Percentiles rank a stretch among this genome's conserved stretches.
Evolutionary conservation across 768 basidiomycete species (phyloP).

Genomic region (Suillus decipiens): DNA sequence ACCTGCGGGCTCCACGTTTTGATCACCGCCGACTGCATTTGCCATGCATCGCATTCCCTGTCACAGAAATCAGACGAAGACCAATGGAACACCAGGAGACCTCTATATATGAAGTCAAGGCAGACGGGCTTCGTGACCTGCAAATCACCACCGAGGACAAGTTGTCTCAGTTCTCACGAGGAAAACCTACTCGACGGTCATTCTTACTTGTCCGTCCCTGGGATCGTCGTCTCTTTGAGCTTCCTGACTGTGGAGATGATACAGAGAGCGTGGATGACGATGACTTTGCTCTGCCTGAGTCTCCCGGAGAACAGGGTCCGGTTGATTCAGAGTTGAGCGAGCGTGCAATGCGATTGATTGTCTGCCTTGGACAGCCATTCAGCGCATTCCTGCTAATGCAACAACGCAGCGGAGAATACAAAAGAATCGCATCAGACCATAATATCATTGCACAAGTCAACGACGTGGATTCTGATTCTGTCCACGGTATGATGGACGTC

Average conservation of each 20-base stretch:
- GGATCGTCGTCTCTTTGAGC: background rate
- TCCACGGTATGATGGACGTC: too few relatives aligned
- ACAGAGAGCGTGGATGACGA: too few relatives aligned
- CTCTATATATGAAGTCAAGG: background rate
- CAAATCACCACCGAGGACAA: background rate
- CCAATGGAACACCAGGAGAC: background rate
- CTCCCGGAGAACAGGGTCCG: background rate
- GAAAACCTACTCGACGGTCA: background rate
- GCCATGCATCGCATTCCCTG: background rate
- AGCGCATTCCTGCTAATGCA: background rate
- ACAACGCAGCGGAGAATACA: background rate
- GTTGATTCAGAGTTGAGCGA: background rate
- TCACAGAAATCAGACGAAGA: background rate
- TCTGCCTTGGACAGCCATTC: background rate
- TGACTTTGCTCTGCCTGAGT: too few relatives aligned
- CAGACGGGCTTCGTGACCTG: background rate
- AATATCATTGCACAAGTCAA: background rate
- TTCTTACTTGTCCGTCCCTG: background rate
- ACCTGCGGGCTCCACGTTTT: too few relatives aligned
- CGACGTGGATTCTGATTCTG: too few relatives aligned
- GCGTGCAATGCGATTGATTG: background rate
- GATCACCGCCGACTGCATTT: too few relatives aligned
- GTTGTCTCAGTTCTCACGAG: background rate
- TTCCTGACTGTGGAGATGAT: background rate
- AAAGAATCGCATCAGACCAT: background rate